These are phyloP conservation scores for Fusarium siculi DNA, from an alignment of 2,329 filamentous ascomycete genomes.

Conservation along the genomic window DNA sequence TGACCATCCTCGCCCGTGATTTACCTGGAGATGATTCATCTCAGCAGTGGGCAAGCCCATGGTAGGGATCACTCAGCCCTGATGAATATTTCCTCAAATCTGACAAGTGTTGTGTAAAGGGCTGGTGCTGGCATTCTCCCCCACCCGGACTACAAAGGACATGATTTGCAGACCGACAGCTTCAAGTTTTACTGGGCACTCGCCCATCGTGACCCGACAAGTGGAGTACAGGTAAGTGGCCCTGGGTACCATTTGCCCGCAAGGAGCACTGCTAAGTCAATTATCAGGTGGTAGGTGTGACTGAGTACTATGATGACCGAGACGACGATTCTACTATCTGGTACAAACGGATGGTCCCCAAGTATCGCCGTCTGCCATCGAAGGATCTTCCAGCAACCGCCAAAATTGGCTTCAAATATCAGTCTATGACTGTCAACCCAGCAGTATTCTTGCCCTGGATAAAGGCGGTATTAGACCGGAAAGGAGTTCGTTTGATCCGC, in stretches of 20 bases:
- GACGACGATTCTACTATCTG: background rate
- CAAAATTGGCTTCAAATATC: background rate
- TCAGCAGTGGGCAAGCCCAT: background rate
- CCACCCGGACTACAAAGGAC: background rate
- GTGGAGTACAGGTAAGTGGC: background rate
- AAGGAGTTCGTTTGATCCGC: background rate
- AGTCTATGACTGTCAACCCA: background rate
- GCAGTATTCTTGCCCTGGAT: background rate
- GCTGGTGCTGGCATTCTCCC: background rate
- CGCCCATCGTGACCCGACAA: background rate
- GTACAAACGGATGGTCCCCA: background rate
- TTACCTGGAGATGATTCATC: background rate
- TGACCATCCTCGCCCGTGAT: background rate
- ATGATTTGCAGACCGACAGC: background rate
- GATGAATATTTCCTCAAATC: background rate
- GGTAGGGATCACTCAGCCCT: background rate
- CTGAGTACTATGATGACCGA: background rate
- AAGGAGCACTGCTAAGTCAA: background rate
- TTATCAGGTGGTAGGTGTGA: background rate
- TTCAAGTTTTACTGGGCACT: background rate
- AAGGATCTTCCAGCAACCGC: background rate
- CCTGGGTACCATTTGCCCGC: rapidly evolving
- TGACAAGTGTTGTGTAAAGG: background rate
- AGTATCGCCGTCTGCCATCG: background rate
- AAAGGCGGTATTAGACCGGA: background rate